These are phyloP conservation scores for Emergomyces africanus DNA, from an alignment of 2,329 filamentous ascomycete species.

Conservation along the genomic window DNA sequence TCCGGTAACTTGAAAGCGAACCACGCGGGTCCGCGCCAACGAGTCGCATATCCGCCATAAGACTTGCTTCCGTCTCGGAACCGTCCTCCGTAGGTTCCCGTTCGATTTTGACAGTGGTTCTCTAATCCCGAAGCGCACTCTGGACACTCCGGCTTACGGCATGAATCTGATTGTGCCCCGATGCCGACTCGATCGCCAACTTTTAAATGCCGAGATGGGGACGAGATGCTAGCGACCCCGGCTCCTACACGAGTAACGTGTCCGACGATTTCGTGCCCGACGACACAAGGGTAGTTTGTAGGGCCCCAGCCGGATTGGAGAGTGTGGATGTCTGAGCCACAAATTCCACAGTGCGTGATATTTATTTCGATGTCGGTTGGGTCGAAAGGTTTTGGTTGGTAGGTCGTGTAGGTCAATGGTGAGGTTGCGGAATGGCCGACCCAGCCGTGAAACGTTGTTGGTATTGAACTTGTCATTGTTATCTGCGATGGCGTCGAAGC, in stretches of 20 bases:
- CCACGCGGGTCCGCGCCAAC: slow-evolving; percentile 42
- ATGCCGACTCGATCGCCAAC: slow-evolving; percentile 54
- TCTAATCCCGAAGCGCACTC: slow-evolving; percentile 27
- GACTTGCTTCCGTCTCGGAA: slow-evolving; percentile 35
- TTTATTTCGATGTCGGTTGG: background rate
- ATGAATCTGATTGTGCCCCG: slow-evolving; percentile 50
- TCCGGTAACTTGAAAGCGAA: slow-evolving; percentile 50
- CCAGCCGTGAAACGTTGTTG: too few species aligned
- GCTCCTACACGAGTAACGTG: slow-evolving; percentile 54
- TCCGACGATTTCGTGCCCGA: slow-evolving; percentile 53
- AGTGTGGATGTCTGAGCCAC: background rate
- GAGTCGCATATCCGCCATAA: slow-evolving; percentile 50
- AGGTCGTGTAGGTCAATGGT: too few species aligned
- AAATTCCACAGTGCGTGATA: background rate
- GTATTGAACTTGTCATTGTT: too few species aligned
- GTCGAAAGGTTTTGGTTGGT: background rate
- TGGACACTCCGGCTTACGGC: slow-evolving; percentile 32
- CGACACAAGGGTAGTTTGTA: slow-evolving; percentile 39
- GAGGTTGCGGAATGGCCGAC: too few species aligned
- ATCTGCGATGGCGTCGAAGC: too few species aligned
- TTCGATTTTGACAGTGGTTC: slow-evolving; percentile 28
- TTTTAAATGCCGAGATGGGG: slow-evolving; percentile 37
- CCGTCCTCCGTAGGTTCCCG: slow-evolving; percentile 26
- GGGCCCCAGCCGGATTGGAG: slow-evolving; percentile 31
- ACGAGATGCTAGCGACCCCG: slow-evolving; percentile 42